These are phyloP conservation scores for Tricholoma flavovirens DNA, from an alignment of 768 basidiomycete genomes.

Conservation along the genomic window DNA sequence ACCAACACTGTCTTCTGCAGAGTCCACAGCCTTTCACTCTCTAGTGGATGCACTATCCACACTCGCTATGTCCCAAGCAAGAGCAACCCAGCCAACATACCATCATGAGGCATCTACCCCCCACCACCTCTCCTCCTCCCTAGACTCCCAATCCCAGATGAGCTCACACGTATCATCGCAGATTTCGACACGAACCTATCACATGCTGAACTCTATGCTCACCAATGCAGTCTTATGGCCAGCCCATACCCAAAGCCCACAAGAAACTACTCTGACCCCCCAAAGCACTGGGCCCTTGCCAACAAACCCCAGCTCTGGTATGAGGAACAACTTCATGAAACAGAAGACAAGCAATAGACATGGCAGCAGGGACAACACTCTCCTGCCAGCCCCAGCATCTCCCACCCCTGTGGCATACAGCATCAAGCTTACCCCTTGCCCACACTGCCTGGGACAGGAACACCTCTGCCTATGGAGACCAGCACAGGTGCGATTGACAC, in stretches of 20 bases:
- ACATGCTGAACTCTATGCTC: too few species aligned
- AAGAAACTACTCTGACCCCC: background rate
- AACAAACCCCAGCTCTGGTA: background rate
- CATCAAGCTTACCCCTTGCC: background rate
- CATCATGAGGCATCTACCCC: too few species aligned
- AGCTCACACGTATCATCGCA: background rate
- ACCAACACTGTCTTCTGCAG: background rate
- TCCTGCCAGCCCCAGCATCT: too few species aligned
- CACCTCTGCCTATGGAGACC: background rate
- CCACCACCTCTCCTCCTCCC: background rate
- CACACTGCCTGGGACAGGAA: too few species aligned
- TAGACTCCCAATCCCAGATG: background rate
- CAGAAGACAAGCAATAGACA: background rate
- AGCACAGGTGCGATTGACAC: background rate
- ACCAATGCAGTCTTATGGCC: background rate
- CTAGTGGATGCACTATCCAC: too few species aligned
- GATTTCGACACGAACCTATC: too few species aligned
- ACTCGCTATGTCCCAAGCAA: too few species aligned
- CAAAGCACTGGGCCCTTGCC: background rate
- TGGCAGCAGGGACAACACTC: too few species aligned
- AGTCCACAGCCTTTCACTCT: too few species aligned
- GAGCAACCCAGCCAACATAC: too few species aligned
- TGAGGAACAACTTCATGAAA: background rate
- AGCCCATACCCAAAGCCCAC: background rate
- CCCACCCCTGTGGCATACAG: background rate